Percentiles rank a stretch among this genome's conserved stretches.
These are phyloP conservation scores for Epicoccum sorghinum DNA, from an alignment of 2,329 filamentous ascomycete species.

Conservation along the genomic window DNA sequence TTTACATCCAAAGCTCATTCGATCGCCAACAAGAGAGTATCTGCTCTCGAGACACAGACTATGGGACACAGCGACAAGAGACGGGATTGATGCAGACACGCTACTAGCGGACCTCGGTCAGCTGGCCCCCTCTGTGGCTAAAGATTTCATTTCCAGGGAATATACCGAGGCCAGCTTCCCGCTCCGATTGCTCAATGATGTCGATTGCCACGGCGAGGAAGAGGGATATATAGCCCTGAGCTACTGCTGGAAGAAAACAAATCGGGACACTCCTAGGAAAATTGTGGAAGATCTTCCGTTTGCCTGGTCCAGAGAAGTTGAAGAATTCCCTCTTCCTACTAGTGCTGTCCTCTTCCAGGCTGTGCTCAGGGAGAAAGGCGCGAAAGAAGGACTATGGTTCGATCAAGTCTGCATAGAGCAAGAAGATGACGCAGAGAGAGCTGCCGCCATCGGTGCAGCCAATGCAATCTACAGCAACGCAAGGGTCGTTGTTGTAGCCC, in stretches of 20 bases:
- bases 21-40: constrained; percentile 22
- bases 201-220: constrained; percentile 40
- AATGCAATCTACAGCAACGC: constrained; percentile 52
- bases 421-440: constrained; percentile 48
- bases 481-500: constrained; percentile 48
- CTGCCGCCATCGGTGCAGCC: constrained; percentile 49
- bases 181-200: constrained; percentile 49
- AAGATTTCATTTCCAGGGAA: constrained; percentile 37
- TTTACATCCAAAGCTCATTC: constrained; percentile 33
- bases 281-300: constrained; percentile 41
- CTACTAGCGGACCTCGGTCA: constrained; percentile 35
- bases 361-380: constrained; percentile 46
- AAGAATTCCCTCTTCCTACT: constrained; percentile 49
- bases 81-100: constrained; percentile 26
- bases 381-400: constrained; percentile 52
- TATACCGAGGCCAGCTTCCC: constrained; percentile 25
- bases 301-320: constrained; percentile 41
- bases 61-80: constrained; percentile 7
- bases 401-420: constrained; percentile 55
- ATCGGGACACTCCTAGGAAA: constrained; percentile 33
- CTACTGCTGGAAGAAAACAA: constrained; percentile 48
- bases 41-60: constrained; percentile 21
- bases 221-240: constrained; percentile 52
- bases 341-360: constrained; percentile 50
- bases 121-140: constrained; percentile 38